Evolutionary conservation across 2,329 filamentous ascomycete species (phyloP), one percentile per base, ranked within the genome.

Genomic region (Fusarium marasasianum): DNA sequence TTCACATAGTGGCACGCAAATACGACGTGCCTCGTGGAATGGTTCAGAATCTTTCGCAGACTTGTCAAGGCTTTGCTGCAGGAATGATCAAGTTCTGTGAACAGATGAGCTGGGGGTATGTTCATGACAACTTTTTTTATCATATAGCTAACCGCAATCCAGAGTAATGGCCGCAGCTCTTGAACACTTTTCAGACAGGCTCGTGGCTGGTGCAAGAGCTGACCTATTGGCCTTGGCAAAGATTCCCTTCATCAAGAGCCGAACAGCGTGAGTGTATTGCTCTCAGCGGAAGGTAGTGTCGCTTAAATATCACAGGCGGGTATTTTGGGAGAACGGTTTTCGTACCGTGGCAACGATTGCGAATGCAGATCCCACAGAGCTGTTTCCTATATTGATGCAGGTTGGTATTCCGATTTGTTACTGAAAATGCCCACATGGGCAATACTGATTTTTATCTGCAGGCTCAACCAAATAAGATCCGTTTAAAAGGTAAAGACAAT

Each of bases 71-170:
- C 0, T 95, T 95, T 77, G 93, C 92, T 8, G 91, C 92, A 5
- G 92, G 92, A 8, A 94, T 94, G 86, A 90, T 95, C 68, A 94
- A 93, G 74, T 95, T 95, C 78, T 95, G 93, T 78, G 87, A 94
- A 74, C 87, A 90, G 24, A 94, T 95, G 93, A 90, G 88, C 5
- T 94, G 92, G 92, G 89, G 88, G 87, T 88, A 77, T 76, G 84
- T 81, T 12, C 15, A 50, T 24, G 29, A 37, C 50, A 29, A 20
- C 11, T 50, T 26, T 20, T 29, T 29, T 18, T 35, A 47, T 44
- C 37, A 29, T 40, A 44, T n/a, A 35, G 29, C 71, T 79, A 60
- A 80, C 53, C 15, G 41, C 37, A 14, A 24, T 73, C 48, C 61
- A 91, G 91, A 3, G 90, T 92, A 76, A 88, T 95, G 79, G 90